A percentile compares a stretch with the other conserved stretches of the same genome.
phyloP scores from a whole-genome alignment of 2,329 filamentous ascomycete species.

The Venturia effusa region DNA sequence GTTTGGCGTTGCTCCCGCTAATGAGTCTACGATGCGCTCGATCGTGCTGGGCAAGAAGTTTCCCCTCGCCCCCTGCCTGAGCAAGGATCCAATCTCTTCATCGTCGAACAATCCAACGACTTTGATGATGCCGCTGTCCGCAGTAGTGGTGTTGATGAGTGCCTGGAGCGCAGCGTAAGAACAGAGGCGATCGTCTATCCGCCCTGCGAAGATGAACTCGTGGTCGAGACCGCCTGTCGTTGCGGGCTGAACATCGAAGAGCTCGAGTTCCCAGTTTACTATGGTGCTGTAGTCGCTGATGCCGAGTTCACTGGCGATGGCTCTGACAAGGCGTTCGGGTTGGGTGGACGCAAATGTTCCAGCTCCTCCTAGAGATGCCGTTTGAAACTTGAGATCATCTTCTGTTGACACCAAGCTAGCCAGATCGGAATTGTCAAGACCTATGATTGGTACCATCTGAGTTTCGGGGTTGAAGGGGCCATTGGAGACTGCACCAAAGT shows the following conservation, averaged over 20 bases:
- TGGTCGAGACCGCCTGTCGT: slow-evolving; percentile 74
- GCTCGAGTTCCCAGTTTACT: slow-evolving; percentile 92
- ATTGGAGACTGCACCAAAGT: slow-evolving; percentile 66
- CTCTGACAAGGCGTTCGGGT: slow-evolving; percentile 71
- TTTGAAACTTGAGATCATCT: slow-evolving; percentile 28
- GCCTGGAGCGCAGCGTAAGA: slow-evolving; percentile 83
- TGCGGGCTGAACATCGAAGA: slow-evolving; percentile 83
- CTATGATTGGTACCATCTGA: slow-evolving; percentile 87
- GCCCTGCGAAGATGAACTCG: slow-evolving; percentile 89
- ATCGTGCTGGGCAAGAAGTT: slow-evolving; percentile 80
- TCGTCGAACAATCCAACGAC: slow-evolving; percentile 92
- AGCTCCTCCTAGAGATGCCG: slow-evolving; percentile 43
- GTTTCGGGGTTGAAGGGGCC: slow-evolving; percentile 77
- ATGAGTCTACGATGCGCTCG: slow-evolving; percentile 68
- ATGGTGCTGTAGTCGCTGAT: slow-evolving; percentile 51
- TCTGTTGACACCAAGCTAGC: slow-evolving; percentile 15
- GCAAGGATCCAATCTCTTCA: slow-evolving; percentile 85
- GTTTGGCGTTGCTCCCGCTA: slow-evolving; percentile 38
- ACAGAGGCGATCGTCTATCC: slow-evolving; percentile 96
- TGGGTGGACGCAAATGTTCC: slow-evolving; percentile 74
- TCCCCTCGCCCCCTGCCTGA: slow-evolving; percentile 79
- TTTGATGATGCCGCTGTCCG: slow-evolving; percentile 62
- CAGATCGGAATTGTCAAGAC: slow-evolving; percentile 61
- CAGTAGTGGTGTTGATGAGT: slow-evolving; percentile 51
- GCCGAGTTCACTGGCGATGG: slow-evolving; percentile 69